Conservation (phyloP, 2,329 filamentous ascomycete species). For the Triangularia verruculosa region DNA sequence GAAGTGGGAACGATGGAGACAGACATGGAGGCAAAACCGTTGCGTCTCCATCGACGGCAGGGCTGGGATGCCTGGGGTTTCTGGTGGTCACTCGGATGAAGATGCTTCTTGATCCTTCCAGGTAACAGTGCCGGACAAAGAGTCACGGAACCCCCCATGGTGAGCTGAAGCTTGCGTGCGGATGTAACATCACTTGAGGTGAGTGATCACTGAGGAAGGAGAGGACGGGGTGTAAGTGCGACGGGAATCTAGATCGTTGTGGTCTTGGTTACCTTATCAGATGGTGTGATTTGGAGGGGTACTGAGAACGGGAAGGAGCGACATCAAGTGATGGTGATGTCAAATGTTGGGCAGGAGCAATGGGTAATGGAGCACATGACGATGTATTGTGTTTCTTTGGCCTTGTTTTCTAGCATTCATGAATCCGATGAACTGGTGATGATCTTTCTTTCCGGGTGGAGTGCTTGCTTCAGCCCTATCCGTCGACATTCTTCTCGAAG, state of each 20-base stretch:
- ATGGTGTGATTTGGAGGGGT: not conserved
- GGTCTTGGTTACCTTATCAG: not conserved
- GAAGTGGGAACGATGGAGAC: not conserved
- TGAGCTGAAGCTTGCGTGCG: not conserved
- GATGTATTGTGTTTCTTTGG: not conserved
- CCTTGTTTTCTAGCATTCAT: not conserved
- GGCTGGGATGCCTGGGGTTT: not conserved
- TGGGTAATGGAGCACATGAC: not conserved
- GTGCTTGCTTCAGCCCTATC: not conserved
- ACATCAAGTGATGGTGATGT: not conserved
- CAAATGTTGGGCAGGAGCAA: not conserved
- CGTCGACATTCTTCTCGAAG: not conserved
- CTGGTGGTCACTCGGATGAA: not conserved
- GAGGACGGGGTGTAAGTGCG: not conserved
- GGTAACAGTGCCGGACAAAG: not conserved
- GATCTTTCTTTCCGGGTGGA: not conserved
- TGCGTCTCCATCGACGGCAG: not conserved
- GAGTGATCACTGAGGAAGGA: not conserved
- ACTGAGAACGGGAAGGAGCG: not conserved
- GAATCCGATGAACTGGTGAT: not conserved
- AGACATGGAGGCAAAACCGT: constrained; percentile 3
- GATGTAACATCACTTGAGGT: not conserved
- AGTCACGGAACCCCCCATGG: not conserved
- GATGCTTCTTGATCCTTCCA: not conserved
- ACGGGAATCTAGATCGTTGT: not conserved